Base-by-base conservation (phyloP, 768 basidiomycete genomes). In the Naganishia vaughanmartiniae region DNA sequence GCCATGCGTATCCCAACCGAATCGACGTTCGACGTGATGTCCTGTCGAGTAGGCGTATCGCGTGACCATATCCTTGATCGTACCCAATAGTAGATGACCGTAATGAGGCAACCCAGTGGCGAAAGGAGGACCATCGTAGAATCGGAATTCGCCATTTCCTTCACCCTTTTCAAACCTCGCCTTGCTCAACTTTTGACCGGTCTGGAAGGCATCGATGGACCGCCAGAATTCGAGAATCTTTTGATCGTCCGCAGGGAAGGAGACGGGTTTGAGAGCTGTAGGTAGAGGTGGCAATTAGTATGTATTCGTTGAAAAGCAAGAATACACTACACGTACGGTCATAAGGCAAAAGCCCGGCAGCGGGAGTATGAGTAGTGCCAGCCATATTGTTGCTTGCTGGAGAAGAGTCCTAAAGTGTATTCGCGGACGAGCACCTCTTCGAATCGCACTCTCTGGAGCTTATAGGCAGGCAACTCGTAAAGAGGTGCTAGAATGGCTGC, bases 1-100 rank as follows among this genome's bases (percentile, higher is more conserved):
- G 65, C 95, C 95, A 83, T 99, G 95, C 5, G 94, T 97, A 83
- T 98, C 95, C 95, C 95, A 98, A 66, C 95, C 95, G 80, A 98
- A 98, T 65, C 95, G 88, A 70, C 95, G 89, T 69, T 89, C 86
- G 75, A 98, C 95, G 78, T 97, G 90, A 81, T 87, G 89, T 7
- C 95, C 95, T 67, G 90, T 93, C 65, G 92, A 89, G 80, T 92
- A 90, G 1, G 94, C 94, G 83, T 96, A 93, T 66, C 95, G 87
- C 53, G 95, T 98, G 68, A 98, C 92, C 77, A 98, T 94, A 80
- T 98, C 95, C 95, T 82, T 82, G 73, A 81, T 79, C 55, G 78
- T 79, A 67, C 79, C 80, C 39, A 92, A 90, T 48, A 96, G 86
- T 57, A 96, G 83, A 83, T 95, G 93, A 10, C 95, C 95, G 76